Evolutionary conservation across 305 asterid genomes (phyloP).

Genomic region (Withania somnifera): DNA sequence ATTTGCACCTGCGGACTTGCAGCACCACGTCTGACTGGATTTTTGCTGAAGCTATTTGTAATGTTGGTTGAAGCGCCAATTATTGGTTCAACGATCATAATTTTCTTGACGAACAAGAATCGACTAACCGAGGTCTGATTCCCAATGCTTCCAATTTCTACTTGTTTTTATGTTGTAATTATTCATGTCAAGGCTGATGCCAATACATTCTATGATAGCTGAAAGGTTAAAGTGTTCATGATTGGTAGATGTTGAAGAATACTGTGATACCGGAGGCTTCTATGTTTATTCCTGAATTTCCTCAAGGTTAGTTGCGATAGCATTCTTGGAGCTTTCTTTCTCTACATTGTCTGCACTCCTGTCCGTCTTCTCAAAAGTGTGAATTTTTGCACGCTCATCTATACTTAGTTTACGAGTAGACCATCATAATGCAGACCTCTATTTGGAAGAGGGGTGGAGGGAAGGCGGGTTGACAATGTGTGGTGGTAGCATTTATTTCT

Average conservation of each 20-base stretch:
- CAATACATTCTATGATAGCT: not conserved
- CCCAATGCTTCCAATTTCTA: not conserved
- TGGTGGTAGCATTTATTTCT: not conserved
- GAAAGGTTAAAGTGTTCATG: not conserved
- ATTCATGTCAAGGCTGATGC: not conserved
- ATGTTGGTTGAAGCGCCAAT: slow-evolving; percentile 50
- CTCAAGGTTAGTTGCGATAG: slow-evolving; percentile 46
- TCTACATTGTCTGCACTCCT: not conserved
- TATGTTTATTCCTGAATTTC: slow-evolving; percentile 85
- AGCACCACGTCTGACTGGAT: slow-evolving; percentile 91
- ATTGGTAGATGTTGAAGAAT: slow-evolving; percentile 61
- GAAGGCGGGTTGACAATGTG: not conserved
- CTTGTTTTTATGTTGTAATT: not conserved
- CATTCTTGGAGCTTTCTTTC: not conserved
- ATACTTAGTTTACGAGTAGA: not conserved
- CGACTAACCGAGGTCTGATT: slow-evolving; percentile 45
- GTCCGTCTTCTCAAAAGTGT: not conserved
- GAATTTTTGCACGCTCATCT: not conserved
- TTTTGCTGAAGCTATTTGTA: slow-evolving; percentile 45
- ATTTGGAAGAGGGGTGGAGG: not conserved
- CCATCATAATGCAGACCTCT: not conserved
- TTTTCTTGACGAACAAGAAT: slow-evolving; percentile 49
- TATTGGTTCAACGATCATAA: slow-evolving; percentile 45
- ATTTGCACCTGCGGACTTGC: slow-evolving; percentile 10
- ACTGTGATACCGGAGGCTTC: slow-evolving; percentile 86